These are phyloP conservation scores for Suillus ampliporus DNA, from an alignment of 768 basidiomycete species.

Conservation along the genomic window DNA sequence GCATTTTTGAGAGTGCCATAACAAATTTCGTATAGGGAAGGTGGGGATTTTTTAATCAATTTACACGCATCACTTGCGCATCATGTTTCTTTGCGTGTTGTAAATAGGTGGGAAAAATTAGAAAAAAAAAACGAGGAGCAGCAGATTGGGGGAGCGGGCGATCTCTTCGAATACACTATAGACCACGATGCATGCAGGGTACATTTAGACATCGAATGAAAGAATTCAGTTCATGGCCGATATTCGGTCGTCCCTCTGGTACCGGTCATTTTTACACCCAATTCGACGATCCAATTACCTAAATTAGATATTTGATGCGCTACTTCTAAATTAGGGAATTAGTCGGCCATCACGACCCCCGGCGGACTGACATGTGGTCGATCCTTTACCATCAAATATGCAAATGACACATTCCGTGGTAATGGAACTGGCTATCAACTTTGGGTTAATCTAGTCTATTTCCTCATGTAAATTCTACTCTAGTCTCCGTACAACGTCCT, in stretches of 20 bases:
- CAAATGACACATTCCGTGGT: slow-evolving; percentile 31
- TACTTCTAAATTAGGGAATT: slow-evolving; percentile 25
- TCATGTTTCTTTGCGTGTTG: slow-evolving; percentile 31
- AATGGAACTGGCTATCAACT: neutral
- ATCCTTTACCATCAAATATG: slow-evolving; percentile 29
- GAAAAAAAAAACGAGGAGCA: slow-evolving; percentile 8
- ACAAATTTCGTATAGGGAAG: slow-evolving; percentile 46
- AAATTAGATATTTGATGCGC: slow-evolving; percentile 30
- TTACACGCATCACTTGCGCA: slow-evolving; percentile 37
- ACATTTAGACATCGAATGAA: slow-evolving; percentile 3
- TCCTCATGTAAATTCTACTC: slow-evolving; percentile 17
- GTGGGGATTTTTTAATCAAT: slow-evolving; percentile 52
- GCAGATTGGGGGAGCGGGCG: slow-evolving; percentile 6
- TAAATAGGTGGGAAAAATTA: slow-evolving; percentile 26
- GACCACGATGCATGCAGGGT: slow-evolving; percentile 7
- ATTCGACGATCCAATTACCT: slow-evolving; percentile 33
- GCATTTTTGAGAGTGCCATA: slow-evolving; percentile 46
- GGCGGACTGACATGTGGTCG: slow-evolving; percentile 27
- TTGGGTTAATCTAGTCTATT: slow-evolving; percentile 19
- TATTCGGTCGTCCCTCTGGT: slow-evolving; percentile 14
- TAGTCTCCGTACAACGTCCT: slow-evolving; percentile 35
- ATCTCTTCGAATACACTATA: neutral
- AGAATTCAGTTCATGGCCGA: slow-evolving; percentile 12
- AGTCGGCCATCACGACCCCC: slow-evolving; percentile 36
- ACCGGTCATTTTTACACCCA: slow-evolving; percentile 4